A percentile compares a stretch with the other conserved stretches of the same genome.
Conservation (phyloP, 2,329 filamentous ascomycete genomes). For the Talaromyces sp. region DNA sequence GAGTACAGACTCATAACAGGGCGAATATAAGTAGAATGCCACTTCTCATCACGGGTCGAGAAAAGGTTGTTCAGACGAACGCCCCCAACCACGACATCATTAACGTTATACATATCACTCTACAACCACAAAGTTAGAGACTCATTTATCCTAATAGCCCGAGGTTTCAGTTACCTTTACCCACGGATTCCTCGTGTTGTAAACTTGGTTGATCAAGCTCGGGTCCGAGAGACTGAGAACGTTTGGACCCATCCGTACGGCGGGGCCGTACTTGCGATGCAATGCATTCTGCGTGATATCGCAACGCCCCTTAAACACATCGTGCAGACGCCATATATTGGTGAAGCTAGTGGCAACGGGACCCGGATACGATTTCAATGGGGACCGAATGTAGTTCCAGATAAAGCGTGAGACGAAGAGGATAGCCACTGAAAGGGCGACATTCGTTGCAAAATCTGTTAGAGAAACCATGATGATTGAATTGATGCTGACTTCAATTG, state of each 20-base stretch:
- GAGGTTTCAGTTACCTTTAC: conserved; percentile 22
- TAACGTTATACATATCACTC: conserved; percentile 23
- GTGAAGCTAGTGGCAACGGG: conserved; percentile 68
- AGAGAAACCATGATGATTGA: conserved; percentile 4
- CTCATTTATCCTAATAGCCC: too few species aligned
- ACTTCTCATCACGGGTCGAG: conserved; percentile 35
- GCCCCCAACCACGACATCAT: conserved; percentile 32
- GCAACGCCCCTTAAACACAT: conserved; percentile 65
- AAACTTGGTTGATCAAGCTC: conserved; percentile 72
- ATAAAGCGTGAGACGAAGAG: conserved; percentile 16
- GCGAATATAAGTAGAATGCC: conserved; percentile 40
- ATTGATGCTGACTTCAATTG: background rate
- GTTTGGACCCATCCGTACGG: conserved; percentile 76
- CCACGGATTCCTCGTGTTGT: conserved; percentile 69
- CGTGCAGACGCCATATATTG: conserved; percentile 73
- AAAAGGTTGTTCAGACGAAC: conserved; percentile 42
- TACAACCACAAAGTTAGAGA: conserved; percentile 1
- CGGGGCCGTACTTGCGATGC: conserved; percentile 70
- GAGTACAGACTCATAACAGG: conserved; percentile 44
- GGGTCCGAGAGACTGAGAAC: conserved; percentile 73
- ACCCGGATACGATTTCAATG: conserved; percentile 62
- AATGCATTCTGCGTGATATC: conserved; percentile 69
- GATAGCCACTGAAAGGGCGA: conserved; percentile 11
- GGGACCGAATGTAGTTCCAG: conserved; percentile 21
- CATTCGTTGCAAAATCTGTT: conserved; percentile 6